A percentile compares a stretch with the other conserved stretches of the same genome.
phyloP scores from a whole-genome alignment of 2,329 filamentous ascomycete genomes.

The Lasiodiplodia citricola region DNA sequence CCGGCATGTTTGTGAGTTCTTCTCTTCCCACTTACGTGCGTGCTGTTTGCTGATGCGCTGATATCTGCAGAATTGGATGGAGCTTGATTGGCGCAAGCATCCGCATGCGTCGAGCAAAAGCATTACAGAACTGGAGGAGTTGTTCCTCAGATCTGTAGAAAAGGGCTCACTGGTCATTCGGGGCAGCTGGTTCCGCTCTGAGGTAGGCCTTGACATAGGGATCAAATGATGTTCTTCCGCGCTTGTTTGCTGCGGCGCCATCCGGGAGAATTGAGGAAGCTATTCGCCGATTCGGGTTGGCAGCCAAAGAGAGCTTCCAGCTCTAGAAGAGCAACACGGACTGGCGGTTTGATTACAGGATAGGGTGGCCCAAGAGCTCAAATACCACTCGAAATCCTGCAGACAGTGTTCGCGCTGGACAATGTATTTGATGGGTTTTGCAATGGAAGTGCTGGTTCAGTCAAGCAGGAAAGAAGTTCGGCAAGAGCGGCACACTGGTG shows the following conservation, averaged over 20 bases:
- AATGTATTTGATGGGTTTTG: too few relatives aligned
- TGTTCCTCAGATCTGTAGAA: conserved; percentile 78
- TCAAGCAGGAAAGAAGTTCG: too few relatives aligned
- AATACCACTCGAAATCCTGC: too few relatives aligned
- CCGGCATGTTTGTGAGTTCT: conserved; percentile 89
- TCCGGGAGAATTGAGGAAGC: conserved; percentile 56
- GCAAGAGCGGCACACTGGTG: too few relatives aligned
- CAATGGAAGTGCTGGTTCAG: too few relatives aligned
- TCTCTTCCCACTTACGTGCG: neutral
- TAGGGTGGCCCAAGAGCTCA: too few relatives aligned
- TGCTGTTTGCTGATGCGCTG: conserved; percentile 10
- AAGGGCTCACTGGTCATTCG: conserved; percentile 80
- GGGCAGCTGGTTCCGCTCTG: conserved; percentile 90
- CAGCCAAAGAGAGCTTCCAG: conserved; percentile 68
- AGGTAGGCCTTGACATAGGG: conserved; percentile 61
- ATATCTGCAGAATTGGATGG: conserved; percentile 69
- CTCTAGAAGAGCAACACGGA: conserved; percentile 35
- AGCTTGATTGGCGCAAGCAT: conserved; percentile 69
- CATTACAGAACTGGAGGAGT: conserved; percentile 74
- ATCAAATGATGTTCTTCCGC: conserved; percentile 68
- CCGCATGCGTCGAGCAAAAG: conserved; percentile 59
- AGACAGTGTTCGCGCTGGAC: too few relatives aligned
- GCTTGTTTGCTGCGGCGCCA: conserved; percentile 83
- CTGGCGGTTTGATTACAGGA: too few relatives aligned
- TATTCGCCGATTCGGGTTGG: conserved; percentile 70